A percentile compares a stretch with the other conserved stretches of the same genome.
phyloP scores from a whole-genome alignment of 2,329 filamentous ascomycete genomes.

The Aureobasidium mangrovei region DNA sequence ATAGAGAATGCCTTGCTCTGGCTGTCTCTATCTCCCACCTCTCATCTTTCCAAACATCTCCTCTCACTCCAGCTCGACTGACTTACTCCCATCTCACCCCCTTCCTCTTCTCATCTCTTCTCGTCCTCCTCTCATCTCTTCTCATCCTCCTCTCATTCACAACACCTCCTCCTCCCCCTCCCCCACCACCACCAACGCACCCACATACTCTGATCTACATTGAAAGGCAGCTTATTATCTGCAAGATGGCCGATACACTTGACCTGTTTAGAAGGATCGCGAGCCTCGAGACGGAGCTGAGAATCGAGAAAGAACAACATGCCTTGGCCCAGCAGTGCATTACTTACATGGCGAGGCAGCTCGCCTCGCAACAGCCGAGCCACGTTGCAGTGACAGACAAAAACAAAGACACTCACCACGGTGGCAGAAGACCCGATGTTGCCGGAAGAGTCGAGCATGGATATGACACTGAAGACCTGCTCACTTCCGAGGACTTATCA shows the following conservation, averaged over 20 bases:
- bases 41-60: neutral
- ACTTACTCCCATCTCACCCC: neutral
- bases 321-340: neutral
- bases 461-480: neutral
- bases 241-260: neutral
- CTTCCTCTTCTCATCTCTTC: neutral
- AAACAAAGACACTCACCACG: neutral
- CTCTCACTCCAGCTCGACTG: neutral
- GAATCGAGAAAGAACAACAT: neutral
- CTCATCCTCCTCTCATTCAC: neutral
- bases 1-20: no score
- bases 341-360: neutral
- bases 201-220: neutral
- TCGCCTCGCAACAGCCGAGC: neutral
- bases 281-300: neutral
- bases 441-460: neutral
- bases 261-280: neutral
- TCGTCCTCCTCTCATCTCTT: neutral
- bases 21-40: neutral
- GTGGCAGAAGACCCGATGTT: neutral
- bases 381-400: neutral
- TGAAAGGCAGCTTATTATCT: neutral
- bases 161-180: neutral
- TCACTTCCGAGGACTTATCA: neutral
- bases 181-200: neutral